Conservation (phyloP, 345 rosid species). For the Euphorbia lathyris region DNA sequence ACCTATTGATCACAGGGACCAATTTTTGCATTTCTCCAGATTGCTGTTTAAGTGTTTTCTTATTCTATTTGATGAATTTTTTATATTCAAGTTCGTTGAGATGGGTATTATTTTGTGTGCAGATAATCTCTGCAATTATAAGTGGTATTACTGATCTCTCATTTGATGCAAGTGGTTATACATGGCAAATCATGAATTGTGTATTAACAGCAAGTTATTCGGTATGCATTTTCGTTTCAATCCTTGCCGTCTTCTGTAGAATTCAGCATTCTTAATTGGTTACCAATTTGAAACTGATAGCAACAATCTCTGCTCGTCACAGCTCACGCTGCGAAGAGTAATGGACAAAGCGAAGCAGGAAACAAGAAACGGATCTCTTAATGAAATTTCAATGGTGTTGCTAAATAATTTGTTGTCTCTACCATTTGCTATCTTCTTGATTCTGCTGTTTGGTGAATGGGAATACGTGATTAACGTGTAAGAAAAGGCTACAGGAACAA, state of each 20-base stretch:
- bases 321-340: constrained; percentile 73
- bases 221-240: constrained; percentile 30
- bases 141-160: constrained; percentile 89
- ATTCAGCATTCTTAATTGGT: neutral
- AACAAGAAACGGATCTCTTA: constrained; percentile 69
- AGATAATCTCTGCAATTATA: constrained; percentile 83
- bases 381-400: constrained; percentile 89
- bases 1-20: too few species aligned
- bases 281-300: constrained; percentile 7
- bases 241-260: neutral
- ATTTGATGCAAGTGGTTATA: constrained; percentile 64
- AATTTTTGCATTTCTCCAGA: neutral
- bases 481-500: constrained; percentile 20
- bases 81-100: neutral
- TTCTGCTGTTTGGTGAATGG: constrained; percentile 69
- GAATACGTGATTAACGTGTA: constrained; percentile 66
- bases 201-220: constrained; percentile 88
- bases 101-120: constrained; percentile 21
- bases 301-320: constrained; percentile 23
- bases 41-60: neutral
- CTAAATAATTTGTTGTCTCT: constrained; percentile 80
- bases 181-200: constrained; percentile 83
- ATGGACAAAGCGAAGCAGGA: constrained; percentile 91
- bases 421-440: constrained; percentile 66
- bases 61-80: neutral